Evolutionary conservation across 352 stramenopile genomes (phyloP).

Genomic region (Phytophthora palmivora): DNA sequence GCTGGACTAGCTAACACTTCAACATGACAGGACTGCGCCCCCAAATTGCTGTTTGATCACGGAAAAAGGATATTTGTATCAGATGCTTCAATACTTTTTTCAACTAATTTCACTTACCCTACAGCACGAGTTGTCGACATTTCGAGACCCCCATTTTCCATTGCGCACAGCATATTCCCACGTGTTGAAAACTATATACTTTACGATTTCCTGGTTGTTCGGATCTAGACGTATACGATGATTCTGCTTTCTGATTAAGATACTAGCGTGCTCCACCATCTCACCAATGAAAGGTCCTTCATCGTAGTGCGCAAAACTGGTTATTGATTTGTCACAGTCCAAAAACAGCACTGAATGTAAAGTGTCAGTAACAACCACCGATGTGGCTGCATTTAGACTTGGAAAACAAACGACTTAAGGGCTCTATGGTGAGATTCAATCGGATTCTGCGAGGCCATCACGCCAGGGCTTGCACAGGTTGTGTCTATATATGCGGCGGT

Average conservation of each 20-base stretch:
- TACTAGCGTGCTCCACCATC: not conserved
- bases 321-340: not conserved
- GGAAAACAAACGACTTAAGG: not conserved
- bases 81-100: too few species aligned
- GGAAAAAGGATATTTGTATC: too few species aligned
- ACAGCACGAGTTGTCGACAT: too few species aligned
- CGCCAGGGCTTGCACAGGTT: not conserved
- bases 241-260: too few species aligned
- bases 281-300: not conserved
- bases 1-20: too few species aligned
- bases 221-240: too few species aligned
- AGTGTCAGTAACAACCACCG: not conserved
- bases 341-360: not conserved
- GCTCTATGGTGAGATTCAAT: constrained; percentile 3
- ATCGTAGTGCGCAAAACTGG: not conserved
- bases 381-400: not conserved
- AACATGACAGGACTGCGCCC: too few species aligned
- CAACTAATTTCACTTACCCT: too few species aligned
- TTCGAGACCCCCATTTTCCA: not conserved
- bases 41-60: too few species aligned
- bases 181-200: not conserved
- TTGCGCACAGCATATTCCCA: not conserved
- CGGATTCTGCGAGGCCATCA: not conserved
- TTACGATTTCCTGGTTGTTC: too few species aligned
- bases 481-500: too few species aligned